phyloP scores from a whole-genome alignment of 1,139 yeast genomes.

The Taphrina populina region DNA sequence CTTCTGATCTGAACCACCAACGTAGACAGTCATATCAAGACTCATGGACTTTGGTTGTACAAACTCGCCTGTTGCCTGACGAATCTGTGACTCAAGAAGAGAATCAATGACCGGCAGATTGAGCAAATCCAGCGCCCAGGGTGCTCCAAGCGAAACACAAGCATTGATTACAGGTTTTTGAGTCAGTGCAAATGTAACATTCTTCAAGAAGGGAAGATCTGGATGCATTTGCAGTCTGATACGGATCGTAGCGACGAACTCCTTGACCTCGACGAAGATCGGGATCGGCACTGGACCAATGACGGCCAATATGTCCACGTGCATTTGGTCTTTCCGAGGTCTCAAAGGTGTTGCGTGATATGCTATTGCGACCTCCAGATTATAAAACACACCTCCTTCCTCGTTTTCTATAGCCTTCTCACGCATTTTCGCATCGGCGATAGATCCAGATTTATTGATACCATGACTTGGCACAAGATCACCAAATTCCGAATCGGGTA shows the following conservation, averaged over 20 bases:
- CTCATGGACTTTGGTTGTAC: conserved; percentile 31
- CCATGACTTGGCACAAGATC: conserved; percentile 32
- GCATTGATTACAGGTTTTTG: conserved; percentile 27
- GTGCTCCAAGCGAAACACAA: conserved; percentile 28
- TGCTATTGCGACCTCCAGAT: conserved; percentile 29
- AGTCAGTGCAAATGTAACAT: conserved; percentile 28
- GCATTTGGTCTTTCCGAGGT: conserved; percentile 24
- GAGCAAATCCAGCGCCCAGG: conserved; percentile 27
- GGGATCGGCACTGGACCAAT: conserved; percentile 28
- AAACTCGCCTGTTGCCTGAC: conserved; percentile 21
- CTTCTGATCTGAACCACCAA: conserved; percentile 28
- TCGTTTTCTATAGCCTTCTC: conserved; percentile 29
- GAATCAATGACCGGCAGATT: conserved; percentile 28
- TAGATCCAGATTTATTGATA: conserved; percentile 15
- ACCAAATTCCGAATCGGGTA: conserved; percentile 32
- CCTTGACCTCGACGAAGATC: conserved; percentile 31
- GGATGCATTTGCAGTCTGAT: conserved; percentile 30
- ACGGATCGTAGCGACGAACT: conserved; percentile 31
- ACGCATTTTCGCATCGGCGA: conserved; percentile 17
- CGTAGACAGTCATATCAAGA: conserved; percentile 29
- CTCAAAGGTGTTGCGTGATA: conserved; percentile 27
- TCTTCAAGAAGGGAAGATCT: conserved; percentile 26
- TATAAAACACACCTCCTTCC: conserved; percentile 33
- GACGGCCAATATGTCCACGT: conserved; percentile 22
- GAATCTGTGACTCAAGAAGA: conserved; percentile 21